Base-by-base conservation (phyloP, 2,329 filamentous ascomycete species). In the Arachnopeziza araneosa region DNA sequence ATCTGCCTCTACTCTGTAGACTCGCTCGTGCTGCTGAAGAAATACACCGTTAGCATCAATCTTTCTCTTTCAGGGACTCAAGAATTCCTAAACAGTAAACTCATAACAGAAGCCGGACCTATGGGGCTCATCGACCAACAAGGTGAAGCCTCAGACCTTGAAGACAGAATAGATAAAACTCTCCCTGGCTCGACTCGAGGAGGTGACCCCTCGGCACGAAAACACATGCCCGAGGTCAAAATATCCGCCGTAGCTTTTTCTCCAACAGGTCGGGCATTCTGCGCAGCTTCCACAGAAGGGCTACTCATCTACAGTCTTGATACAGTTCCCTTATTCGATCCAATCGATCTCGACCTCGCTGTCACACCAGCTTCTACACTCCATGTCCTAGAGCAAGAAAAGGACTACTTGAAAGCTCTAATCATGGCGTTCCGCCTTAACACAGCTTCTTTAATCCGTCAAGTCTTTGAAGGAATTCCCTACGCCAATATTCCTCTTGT, bases 391-490 rank as follows among this genome's bases (percentile, higher is more conserved):
- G 80, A 88, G 60, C 78, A 75, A 50, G 86, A 92, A 59, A 83
- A 83, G 63, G 90, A 96, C 71, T 96, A 90, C 74, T 83, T 98
- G 64, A 96, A 95, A 76, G 93, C 95, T 0, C 79, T 99, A 6
- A 87, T 97, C 64, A 99, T 99, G 95, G 89, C 93, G 1, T 99
- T 99, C 81, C 89, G 96, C 6, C 86, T 99, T 60, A 97, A 96
- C 76, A 91, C 96, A 73, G 82, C 86, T 4, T 84, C 86, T 23
- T 80, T 99, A 53, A 85, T 97, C 63, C 89, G 89, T 68, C 86
- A 86, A 57, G 90, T 97, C 21, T 98, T 96, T 76, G 88, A 96
- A 75, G 83, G 85, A 1, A 88, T 93, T 24, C 93, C 95, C 1
- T 80, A 88, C 50, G 75, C 79, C 1, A 88, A 93, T 66, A 89